Evolutionary conservation across 148 eudicot species (phyloP), one percentile per base, ranked within the genome.

Genomic region (Silene conica): DNA sequence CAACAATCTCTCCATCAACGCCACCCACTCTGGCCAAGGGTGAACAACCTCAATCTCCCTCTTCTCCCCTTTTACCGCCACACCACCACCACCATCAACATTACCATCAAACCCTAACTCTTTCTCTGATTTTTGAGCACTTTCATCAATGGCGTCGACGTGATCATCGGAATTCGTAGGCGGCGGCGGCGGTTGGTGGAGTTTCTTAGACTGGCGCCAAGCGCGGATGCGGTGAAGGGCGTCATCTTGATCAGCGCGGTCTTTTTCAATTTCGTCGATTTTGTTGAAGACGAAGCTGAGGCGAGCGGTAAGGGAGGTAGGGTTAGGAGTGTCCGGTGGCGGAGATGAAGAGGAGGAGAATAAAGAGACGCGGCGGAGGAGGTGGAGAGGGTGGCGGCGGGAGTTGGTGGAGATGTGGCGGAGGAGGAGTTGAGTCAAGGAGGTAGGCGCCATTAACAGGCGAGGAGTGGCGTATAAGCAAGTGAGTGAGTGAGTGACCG

Each of bases 1-100:
- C 76, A 93, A 90, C 63, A 93, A 80, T 70, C 95, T 85, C 88
- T 93, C 95, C 95, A 93, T 86, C 74, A 93, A 81, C 65, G 82
- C 98, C 18, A 93, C 77, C 98, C 97, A 93, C 69, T 93, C 97
- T 19, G 88, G 87, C 98, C 98, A 93, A 18, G 93, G 97, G 61
- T 94, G 98, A 31, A 83, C 91, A 86, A 94, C 70, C 72, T 89
- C 83, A 80, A 80, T 72, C 80, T 76, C 77, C 26, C 68, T 80
- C 77, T 67, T 76, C 46, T 45, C 43, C 61, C 15, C 10, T 2
- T 46, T 45, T 76, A 19, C 31, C 69, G 0, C 48, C 41, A 45
- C 74, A n/a, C 14, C 16, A 41, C n/a, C 16, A 34, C 15, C 57
- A 38, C n/a, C 48, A n/a, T n/a, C n/a, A n/a, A n/a, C n/a, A n/a